These are phyloP conservation scores for Penicillium sp. DNA, from an alignment of 2,329 filamentous ascomycete genomes.

Conservation along the genomic window DNA sequence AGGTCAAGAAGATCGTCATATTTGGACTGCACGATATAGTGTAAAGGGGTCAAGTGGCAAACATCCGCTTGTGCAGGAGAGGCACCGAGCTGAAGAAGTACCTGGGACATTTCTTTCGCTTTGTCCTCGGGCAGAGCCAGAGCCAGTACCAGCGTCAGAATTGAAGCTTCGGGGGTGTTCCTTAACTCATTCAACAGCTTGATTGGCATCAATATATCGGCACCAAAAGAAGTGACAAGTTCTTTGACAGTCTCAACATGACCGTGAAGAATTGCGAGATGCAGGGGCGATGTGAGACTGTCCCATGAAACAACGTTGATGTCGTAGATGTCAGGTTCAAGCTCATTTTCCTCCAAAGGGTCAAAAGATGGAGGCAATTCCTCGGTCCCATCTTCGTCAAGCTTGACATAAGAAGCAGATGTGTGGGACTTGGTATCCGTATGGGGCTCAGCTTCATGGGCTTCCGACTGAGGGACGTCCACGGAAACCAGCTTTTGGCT, in stretches of 20 bases:
- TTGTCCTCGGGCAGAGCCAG: slow-evolving; percentile 57
- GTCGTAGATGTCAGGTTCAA: slow-evolving; percentile 73
- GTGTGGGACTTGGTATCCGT: slow-evolving; percentile 33
- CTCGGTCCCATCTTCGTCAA: slow-evolving; percentile 38
- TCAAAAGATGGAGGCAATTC: slow-evolving; percentile 38
- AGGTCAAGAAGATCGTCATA: slow-evolving; percentile 42
- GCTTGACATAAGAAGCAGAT: slow-evolving; percentile 70
- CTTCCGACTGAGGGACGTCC: slow-evolving; percentile 9
- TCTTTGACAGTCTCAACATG: slow-evolving; percentile 62
- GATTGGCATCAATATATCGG: slow-evolving; percentile 68
- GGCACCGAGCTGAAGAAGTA: slow-evolving; percentile 64
- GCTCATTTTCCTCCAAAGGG: slow-evolving; percentile 49
- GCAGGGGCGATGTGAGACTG: slow-evolving; percentile 63
- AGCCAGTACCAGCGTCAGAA: slow-evolving; percentile 65
- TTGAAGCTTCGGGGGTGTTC: slow-evolving; percentile 51
- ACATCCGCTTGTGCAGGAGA: slow-evolving; percentile 67
- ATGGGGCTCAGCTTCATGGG: slow-evolving; percentile 43
- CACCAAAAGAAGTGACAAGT: slow-evolving; percentile 67
- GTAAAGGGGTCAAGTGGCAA: slow-evolving; percentile 58
- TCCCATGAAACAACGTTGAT: slow-evolving; percentile 78
- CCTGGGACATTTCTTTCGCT: slow-evolving; percentile 58
- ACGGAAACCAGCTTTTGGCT: slow-evolving; percentile 22
- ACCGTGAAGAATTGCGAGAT: slow-evolving; percentile 70
- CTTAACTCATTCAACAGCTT: slow-evolving; percentile 51
- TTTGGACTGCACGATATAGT: slow-evolving; percentile 55